Percentiles rank a stretch among this genome's conserved stretches.
These are phyloP conservation scores for Trypanosoma theileri DNA, from an alignment of 208 protist genomes.

Conservation along the genomic window DNA sequence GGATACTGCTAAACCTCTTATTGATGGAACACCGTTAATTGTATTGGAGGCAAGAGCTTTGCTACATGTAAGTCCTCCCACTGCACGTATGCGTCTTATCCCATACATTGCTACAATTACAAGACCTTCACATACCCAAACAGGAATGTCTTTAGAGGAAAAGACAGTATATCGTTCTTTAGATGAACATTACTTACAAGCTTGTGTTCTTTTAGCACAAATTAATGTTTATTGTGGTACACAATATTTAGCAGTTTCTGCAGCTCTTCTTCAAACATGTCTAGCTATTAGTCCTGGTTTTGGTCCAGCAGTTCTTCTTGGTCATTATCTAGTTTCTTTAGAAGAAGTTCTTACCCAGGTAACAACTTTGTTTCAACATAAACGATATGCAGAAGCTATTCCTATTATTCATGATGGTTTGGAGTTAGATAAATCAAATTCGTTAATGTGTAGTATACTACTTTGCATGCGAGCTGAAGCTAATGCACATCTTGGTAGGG, in stretches of 20 bases:
- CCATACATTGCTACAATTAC: conserved; percentile 69
- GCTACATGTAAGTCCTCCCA: conserved; percentile 48
- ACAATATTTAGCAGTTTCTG: conserved; percentile 72
- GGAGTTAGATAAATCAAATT: conserved; percentile 47
- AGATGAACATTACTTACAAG: conserved; percentile 65
- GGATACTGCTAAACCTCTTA: conserved; percentile 26
- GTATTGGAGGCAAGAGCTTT: conserved; percentile 59
- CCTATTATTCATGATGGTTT: conserved; percentile 46
- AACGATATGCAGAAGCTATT: conserved; percentile 38
- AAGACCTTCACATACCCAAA: conserved; percentile 22
- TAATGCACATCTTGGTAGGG: conserved; percentile 33
- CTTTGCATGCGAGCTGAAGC: conserved; percentile 52
- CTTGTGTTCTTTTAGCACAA: conserved; percentile 67
- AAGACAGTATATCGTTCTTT: conserved; percentile 41
- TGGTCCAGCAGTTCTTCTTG: conserved; percentile 59
- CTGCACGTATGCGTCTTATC: conserved; percentile 57
- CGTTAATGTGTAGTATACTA: conserved; percentile 42
- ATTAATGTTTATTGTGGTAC: conserved; percentile 74
- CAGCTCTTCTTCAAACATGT: conserved; percentile 62
- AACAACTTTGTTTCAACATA: conserved; percentile 26
- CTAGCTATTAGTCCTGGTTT: conserved; percentile 52
- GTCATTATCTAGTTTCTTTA: conserved; percentile 59
- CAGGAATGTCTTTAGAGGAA: conserved; percentile 36
- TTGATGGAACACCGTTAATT: conserved; percentile 53
- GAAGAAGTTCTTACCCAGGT: conserved; percentile 54